Evolutionary conservation across 129 eudicot genomes (phyloP).

Genomic region (Helichrysum umbraculigerum): DNA sequence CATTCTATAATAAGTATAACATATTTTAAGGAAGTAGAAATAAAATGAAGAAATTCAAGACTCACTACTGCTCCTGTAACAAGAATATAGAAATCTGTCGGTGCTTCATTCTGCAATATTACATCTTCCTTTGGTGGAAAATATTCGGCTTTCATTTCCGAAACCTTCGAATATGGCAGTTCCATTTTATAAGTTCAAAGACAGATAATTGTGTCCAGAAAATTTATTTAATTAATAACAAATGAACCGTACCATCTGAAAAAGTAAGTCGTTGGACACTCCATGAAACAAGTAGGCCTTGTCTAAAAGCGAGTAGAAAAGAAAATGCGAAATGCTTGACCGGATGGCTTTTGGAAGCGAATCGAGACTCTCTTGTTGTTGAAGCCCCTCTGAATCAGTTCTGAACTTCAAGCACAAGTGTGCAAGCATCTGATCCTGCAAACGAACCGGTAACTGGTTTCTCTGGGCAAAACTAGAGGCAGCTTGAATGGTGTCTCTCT

Average conservation of each 20-base stretch:
- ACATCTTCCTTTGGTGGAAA: slow-evolving; percentile 96
- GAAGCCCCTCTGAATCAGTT: slow-evolving; percentile 93
- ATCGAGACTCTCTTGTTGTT: slow-evolving; percentile 92
- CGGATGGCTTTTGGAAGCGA: slow-evolving; percentile 98
- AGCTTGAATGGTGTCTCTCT: slow-evolving; percentile 98
- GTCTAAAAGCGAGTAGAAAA: slow-evolving; percentile 76
- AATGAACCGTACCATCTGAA: slow-evolving; percentile 69
- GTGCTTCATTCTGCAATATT: slow-evolving; percentile 97
- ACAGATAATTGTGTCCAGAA: neutral
- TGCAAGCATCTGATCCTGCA: slow-evolving; percentile 98
- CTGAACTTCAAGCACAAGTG: slow-evolving; percentile 85
- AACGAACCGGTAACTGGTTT: slow-evolving; percentile 72
- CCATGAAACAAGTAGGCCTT: slow-evolving; percentile 82
- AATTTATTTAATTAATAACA: neutral
- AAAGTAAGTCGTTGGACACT: slow-evolving; percentile 84
- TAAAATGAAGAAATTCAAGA: neutral
- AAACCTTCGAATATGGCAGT: slow-evolving; percentile 51
- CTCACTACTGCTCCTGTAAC: slow-evolving; percentile 87
- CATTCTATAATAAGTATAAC: neutral
- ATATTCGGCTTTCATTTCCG: slow-evolving; percentile 99
- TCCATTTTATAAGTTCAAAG: slow-evolving; percentile 7
- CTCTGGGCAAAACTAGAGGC: slow-evolving; percentile 94
- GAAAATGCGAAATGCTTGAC: slow-evolving; percentile 87
- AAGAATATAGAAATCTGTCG: slow-evolving; percentile 87
- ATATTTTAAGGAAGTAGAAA: neutral